A percentile compares a stretch with the other conserved stretches of the same genome.
Evolutionary conservation across 2,329 filamentous ascomycete species (phyloP).

Genomic region (Xylariaceae sp.): DNA sequence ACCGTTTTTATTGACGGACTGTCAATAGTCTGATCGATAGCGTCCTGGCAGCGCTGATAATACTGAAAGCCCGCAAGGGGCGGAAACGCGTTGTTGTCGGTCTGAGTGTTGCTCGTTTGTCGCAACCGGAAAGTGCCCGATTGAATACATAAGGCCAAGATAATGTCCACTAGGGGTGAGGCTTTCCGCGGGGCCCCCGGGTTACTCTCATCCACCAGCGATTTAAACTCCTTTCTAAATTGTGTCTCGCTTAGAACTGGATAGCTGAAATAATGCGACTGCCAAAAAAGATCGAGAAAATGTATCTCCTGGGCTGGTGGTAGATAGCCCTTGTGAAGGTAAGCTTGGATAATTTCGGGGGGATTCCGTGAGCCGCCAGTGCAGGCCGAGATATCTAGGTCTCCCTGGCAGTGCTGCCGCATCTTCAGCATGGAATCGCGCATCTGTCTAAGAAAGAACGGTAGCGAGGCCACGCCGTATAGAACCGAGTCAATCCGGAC

Average conservation of each 20-base stretch:
- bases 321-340: conserved; percentile 1
- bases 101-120: neutral
- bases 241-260: conserved; percentile 14
- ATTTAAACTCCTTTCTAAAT: conserved; percentile 15
- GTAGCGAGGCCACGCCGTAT: conserved; percentile 9
- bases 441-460: conserved; percentile 15
- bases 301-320: conserved; percentile 9
- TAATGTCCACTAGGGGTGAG: conserved; percentile 18
- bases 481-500: conserved; percentile 7
- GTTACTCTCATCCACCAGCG: neutral
- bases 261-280: conserved; percentile 18
- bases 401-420: neutral
- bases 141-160: conserved; percentile 18
- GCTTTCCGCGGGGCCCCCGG: conserved; percentile 3
- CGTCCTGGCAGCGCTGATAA: conserved; percentile 14
- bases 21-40: conserved; percentile 11
- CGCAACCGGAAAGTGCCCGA: conserved; percentile 4
- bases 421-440: conserved; percentile 1
- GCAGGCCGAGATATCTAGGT: neutral
- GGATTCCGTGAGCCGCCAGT: neutral
- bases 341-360: neutral
- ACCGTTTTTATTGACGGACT: conserved; percentile 12
- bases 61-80: conserved; percentile 16
- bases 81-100: neutral
- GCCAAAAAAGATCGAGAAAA: conserved; percentile 20